Base-by-base conservation (phyloP, 169 alveolate genomes). In the Cryptosporidium sp. region DNA sequence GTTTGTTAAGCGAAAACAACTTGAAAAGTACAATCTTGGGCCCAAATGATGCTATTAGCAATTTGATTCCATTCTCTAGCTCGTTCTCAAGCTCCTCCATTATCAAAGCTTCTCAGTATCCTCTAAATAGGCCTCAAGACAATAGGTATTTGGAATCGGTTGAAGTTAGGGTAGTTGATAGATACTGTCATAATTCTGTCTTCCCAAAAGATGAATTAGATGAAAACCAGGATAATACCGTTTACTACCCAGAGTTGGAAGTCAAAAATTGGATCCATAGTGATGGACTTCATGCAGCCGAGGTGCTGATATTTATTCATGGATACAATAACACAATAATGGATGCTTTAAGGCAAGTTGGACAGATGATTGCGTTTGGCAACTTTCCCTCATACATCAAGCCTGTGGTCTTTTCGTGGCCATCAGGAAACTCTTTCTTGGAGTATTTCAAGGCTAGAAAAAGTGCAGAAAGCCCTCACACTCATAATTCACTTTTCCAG, bases 321-420 rank as follows among this genome's bases (percentile, higher is more conserved):
- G 97, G 97, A 0, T 93, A 84, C 29, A 91, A 93, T 21, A 91
- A 86, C 37, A 91, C 91, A 33, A 92, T 91, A 69, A 71, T 84
- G 39, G 93, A 85, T 62, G 86, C 94, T 8, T 58, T 95, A 0
- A 92, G 93, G 50, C 91, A 86, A 16, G 85, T 95, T n/a, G 96
- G 94, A 0, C 95, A 95, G 55, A 91, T 95, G 92, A 92, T 93
- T 21, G 91, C 96, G n/a, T 91, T 91, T 61, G 95, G 97, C 26
- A 93, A 94, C 71, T 95, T 93, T 43, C 97, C 97, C 16, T 93
- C 93, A 55, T 94, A 95, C 59, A 93, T 95, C 35, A 95, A 95
- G 45, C 95, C 96, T 1, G 68, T 95, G 69, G 86, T 92, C 2
- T 95, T 95, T 86, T 86, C 93, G 8, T 95, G 97, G 97, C 97